Conservation (phyloP, 2,329 filamentous ascomycete genomes). For the Microcyclospora pomicola region DNA sequence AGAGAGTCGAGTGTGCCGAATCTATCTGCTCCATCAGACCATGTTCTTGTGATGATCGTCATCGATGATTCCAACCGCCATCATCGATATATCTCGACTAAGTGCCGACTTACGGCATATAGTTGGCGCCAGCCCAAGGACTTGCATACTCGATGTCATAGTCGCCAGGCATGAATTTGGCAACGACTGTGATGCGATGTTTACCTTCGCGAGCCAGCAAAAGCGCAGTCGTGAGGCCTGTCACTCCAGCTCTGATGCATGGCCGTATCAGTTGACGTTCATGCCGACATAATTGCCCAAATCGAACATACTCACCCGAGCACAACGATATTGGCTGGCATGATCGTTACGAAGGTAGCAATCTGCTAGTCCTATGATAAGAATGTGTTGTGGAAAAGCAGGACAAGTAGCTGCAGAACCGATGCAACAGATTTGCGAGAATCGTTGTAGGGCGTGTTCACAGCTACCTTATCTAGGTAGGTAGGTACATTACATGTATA, state of each 20-base stretch:
- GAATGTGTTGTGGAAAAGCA: no score
- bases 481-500: no score
- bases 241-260: conserved; percentile 40
- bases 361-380: no score
- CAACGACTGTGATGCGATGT: conserved; percentile 54
- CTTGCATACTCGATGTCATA: conserved; percentile 85
- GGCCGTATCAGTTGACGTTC: conserved; percentile 2
- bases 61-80: no score
- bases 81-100: no score
- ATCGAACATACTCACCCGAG: conserved; percentile 28
- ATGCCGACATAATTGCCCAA: not conserved
- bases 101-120: conserved; percentile 37
- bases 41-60: no score
- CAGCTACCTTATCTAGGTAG: no score
- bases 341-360: not conserved
- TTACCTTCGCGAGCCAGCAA: conserved; percentile 42
- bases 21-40: conserved; percentile 8
- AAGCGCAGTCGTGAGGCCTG: conserved; percentile 51
- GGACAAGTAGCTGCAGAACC: no score
- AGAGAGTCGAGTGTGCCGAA: conserved; percentile 28
- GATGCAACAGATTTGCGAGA: no score
- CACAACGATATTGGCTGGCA: conserved; percentile 30
- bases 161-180: conserved; percentile 88
- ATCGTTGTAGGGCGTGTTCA: no score
- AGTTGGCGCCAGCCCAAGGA: conserved; percentile 78